A percentile compares a stretch with the other conserved stretches of the same genome.
Conservation (phyloP, 1,284 basidiomycete genomes). For the Tranzscheliella williamsii region DNA sequence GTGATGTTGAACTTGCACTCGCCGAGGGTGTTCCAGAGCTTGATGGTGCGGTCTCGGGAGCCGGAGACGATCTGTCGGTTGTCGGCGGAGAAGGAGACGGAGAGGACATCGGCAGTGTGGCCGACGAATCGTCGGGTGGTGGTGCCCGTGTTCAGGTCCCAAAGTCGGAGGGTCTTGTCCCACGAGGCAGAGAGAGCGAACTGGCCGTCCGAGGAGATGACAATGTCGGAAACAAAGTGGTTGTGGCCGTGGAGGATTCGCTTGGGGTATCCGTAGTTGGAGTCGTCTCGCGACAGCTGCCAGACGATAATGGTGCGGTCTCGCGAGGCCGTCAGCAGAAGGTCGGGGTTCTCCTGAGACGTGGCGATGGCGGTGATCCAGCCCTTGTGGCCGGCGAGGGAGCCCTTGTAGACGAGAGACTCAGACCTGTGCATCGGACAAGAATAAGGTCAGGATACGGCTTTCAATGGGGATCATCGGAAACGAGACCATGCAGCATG, state of each 20-base stretch:
- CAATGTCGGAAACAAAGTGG: slow-evolving; percentile 99
- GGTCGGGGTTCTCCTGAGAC: slow-evolving; percentile 92
- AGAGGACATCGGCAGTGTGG: slow-evolving; percentile 96
- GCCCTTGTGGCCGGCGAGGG: slow-evolving; percentile 91
- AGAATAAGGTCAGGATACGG: too few relatives aligned
- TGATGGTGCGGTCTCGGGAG: slow-evolving; percentile 92
- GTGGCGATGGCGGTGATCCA: slow-evolving; percentile 92
- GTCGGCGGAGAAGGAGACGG: slow-evolving; percentile 63
- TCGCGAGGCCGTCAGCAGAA: slow-evolving; percentile 94
- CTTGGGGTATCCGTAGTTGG: slow-evolving; percentile 67
- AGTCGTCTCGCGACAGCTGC: slow-evolving; percentile 94
- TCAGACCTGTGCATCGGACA: slow-evolving; percentile 26
- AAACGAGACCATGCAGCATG: too few relatives aligned
- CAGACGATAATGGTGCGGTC: slow-evolving; percentile 99
- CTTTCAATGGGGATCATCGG: too few relatives aligned
- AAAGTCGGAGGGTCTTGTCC: slow-evolving; percentile 99
- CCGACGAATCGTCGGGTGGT: slow-evolving; percentile 80
- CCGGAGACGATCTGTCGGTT: slow-evolving; percentile 90
- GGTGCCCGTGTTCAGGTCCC: slow-evolving; percentile 67
- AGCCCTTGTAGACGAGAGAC: slow-evolving; percentile 60
- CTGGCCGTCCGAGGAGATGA: slow-evolving; percentile 86
- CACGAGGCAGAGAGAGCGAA: slow-evolving; percentile 99
- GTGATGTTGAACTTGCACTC: slow-evolving; percentile 99
- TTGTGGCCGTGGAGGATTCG: slow-evolving; percentile 98
- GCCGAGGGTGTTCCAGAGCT: slow-evolving; percentile 99